These are phyloP conservation scores for Volutella citrinella DNA, from an alignment of 2,329 filamentous ascomycete species.

Conservation along the genomic window DNA sequence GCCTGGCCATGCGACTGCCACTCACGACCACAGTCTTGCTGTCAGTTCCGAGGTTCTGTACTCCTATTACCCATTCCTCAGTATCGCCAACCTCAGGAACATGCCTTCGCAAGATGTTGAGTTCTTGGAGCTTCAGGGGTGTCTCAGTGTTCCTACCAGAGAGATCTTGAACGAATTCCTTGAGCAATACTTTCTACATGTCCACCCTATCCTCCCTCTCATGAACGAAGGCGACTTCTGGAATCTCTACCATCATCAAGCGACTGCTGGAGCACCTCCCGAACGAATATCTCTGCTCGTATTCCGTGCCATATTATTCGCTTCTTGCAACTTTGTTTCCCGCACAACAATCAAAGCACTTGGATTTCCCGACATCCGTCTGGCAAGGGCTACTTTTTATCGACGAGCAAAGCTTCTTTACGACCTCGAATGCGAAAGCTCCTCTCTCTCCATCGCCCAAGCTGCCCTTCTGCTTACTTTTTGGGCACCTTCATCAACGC, in stretches of 20 bases:
- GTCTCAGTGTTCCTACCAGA: slow-evolving; percentile 10
- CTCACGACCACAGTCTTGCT: too few relatives aligned
- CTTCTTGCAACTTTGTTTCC: slow-evolving; percentile 41
- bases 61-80: slow-evolving; percentile 15
- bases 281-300: slow-evolving; percentile 42
- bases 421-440: slow-evolving; percentile 43
- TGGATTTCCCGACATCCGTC: slow-evolving; percentile 40
- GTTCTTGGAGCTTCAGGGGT: slow-evolving; percentile 14
- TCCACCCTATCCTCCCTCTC: slow-evolving; percentile 14
- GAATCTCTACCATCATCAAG: slow-evolving; percentile 15
- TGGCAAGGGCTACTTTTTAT: slow-evolving; percentile 44
- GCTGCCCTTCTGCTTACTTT: slow-evolving; percentile 42
- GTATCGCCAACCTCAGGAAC: slow-evolving; percentile 12
- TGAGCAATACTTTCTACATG: slow-evolving; percentile 16
- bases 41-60: slow-evolving; percentile 14
- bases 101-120: slow-evolving; percentile 14
- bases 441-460: slow-evolving; percentile 38
- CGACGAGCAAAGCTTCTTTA: slow-evolving; percentile 37
- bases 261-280: slow-evolving; percentile 11
- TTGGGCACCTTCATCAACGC: slow-evolving; percentile 35
- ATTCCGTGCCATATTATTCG: slow-evolving; percentile 44
- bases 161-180: slow-evolving; percentile 14
- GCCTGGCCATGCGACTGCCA: too few relatives aligned
- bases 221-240: slow-evolving; percentile 19
- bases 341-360: slow-evolving; percentile 36